These are phyloP conservation scores for Metschnikowia aberdeeniae DNA, from an alignment of 805 yeast species.

Conservation along the genomic window DNA sequence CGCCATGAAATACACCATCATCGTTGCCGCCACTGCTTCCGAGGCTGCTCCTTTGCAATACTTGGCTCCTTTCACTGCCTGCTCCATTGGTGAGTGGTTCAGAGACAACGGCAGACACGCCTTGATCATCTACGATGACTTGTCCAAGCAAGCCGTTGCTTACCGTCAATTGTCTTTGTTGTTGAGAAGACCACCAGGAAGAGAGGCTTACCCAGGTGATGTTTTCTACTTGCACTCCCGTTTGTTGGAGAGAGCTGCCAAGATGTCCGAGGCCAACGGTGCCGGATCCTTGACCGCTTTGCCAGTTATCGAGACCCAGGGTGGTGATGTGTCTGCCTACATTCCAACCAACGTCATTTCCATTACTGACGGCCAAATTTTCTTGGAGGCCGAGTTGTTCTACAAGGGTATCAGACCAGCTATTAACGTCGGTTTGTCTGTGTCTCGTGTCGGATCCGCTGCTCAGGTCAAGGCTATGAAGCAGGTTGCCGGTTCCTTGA, in stretches of 20 bases:
- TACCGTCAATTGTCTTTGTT: constrained; percentile 98
- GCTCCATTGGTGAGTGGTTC: constrained; percentile 99
- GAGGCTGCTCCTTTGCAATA: constrained; percentile 99
- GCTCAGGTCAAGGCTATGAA: constrained; percentile 99
- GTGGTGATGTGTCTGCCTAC: constrained; percentile 98
- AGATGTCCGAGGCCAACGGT: constrained; percentile 86
- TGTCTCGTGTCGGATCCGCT: constrained; percentile 99
- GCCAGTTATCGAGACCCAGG: constrained; percentile 97
- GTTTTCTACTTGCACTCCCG: constrained; percentile 94
- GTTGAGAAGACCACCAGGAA: constrained; percentile 96
- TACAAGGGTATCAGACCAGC: constrained; percentile 99
- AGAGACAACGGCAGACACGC: constrained; percentile 99
- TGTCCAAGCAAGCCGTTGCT: constrained; percentile 99
- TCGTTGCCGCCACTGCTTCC: constrained; percentile 99
- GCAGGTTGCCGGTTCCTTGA: constrained; percentile 99
- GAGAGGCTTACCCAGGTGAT: constrained; percentile 97
- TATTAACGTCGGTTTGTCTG: constrained; percentile 98
- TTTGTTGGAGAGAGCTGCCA: constrained; percentile 95
- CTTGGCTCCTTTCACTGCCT: constrained; percentile 99
- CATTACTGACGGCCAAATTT: constrained; percentile 96
- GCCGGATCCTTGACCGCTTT: constrained; percentile 94
- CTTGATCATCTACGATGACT: constrained; percentile 93
- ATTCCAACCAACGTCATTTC: constrained; percentile 97
- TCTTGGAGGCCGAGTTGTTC: constrained; percentile 99
- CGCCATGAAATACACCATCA: constrained; percentile 94